Percentiles rank a stretch among this genome's conserved stretches.
Conservation (phyloP, 108 stramenopile species). For the Fragilariopsis cylindrus region DNA sequence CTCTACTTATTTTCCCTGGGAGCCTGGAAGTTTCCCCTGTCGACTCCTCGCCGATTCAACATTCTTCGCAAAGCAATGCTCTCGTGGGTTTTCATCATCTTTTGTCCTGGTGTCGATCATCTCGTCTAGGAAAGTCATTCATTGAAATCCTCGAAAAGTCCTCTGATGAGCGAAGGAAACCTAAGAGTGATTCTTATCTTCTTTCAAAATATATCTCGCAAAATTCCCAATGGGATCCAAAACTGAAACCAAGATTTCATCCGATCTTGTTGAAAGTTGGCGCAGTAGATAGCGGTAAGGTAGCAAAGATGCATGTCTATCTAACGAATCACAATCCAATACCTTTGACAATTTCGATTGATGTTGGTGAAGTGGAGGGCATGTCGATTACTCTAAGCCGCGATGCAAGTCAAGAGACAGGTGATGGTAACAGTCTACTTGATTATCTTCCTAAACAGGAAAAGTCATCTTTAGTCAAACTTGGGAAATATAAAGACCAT, state of each 20-base stretch:
- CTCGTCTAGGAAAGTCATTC: constrained; percentile 35
- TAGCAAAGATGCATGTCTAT: constrained; percentile 45
- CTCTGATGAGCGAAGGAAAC: not conserved
- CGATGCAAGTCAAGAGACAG: constrained; percentile 21
- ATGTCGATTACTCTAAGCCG: constrained; percentile 57
- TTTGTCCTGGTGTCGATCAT: constrained; percentile 36
- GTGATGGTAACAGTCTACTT: constrained; percentile 49
- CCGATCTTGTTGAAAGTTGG: constrained; percentile 67
- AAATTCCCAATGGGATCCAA: not conserved
- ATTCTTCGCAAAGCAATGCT: not conserved
- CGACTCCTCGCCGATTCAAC: not conserved
- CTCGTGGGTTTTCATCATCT: constrained; percentile 27
- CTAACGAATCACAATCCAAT: constrained; percentile 76
- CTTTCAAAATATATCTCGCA: constrained; percentile 12
- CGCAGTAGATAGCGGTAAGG: constrained; percentile 48
- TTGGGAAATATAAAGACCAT: constrained; percentile 38
- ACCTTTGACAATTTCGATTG: constrained; percentile 54
- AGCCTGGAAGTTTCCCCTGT: constrained; percentile 33
- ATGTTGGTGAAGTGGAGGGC: constrained; percentile 64
- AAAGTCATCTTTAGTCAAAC: constrained; percentile 22
- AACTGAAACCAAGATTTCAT: constrained; percentile 16
- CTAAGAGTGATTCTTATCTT: constrained; percentile 15
- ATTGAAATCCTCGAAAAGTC: constrained; percentile 3
- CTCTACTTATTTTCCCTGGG: constrained; percentile 44
- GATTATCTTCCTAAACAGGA: constrained; percentile 43